phyloP scores from a whole-genome alignment of 192 early-diverging fungal genomes.

The Umbelopsis vinacea region DNA sequence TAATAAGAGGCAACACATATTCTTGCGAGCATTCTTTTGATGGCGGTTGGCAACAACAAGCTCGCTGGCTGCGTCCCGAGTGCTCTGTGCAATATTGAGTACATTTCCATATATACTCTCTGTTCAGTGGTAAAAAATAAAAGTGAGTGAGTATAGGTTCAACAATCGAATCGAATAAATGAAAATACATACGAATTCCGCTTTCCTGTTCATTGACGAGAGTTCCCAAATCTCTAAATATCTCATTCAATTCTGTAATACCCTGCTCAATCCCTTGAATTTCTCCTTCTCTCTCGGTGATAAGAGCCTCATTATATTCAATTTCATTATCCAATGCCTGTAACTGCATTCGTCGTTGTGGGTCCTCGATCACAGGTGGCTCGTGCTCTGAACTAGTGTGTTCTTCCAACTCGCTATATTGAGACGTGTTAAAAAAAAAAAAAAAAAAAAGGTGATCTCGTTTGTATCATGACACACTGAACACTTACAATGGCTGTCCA shows the following conservation, averaged over 20 bases:
- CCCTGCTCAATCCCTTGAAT: conserved; percentile 91
- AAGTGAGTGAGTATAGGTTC: neutral
- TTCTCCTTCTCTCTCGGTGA: conserved; percentile 92
- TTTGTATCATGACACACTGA: neutral
- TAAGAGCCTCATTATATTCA: conserved; percentile 93
- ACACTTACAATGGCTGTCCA: conserved; percentile 21
- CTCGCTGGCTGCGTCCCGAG: conserved; percentile 81
- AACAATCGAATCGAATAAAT: neutral
- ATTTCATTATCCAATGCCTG: conserved; percentile 87
- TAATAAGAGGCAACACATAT: conserved; percentile 83
- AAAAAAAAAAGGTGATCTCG: neutral
- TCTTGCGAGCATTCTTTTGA: conserved; percentile 77
- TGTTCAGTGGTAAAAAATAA: conserved; percentile 34
- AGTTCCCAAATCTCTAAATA: conserved; percentile 94
- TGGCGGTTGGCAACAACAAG: conserved; percentile 78
- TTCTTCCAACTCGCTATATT: neutral
- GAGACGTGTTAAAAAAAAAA: neutral
- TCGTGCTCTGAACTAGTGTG: conserved; percentile 43
- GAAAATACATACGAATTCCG: conserved; percentile 70
- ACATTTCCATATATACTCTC: conserved; percentile 98
- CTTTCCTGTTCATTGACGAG: conserved; percentile 98
- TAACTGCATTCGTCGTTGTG: conserved; percentile 63
- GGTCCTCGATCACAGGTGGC: conserved; percentile 61
- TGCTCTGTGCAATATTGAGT: conserved; percentile 75
- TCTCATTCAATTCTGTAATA: conserved; percentile 94